Conservation (phyloP, 768 basidiomycete genomes). For the Ramaria rubella region DNA sequence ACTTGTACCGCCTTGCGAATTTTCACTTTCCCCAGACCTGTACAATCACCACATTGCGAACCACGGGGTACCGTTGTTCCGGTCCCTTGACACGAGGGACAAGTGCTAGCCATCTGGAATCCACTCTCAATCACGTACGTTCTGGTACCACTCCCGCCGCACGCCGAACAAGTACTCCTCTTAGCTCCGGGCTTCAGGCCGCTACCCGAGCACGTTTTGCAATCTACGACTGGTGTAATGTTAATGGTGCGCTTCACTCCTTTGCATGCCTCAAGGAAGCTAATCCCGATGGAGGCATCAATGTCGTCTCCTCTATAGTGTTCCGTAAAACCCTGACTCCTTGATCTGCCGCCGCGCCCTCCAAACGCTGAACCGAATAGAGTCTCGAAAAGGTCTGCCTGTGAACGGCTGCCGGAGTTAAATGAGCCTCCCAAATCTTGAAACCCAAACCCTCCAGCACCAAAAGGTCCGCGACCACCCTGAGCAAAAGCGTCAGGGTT, state of each 20-base stretch:
- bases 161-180: slow-evolving; percentile 68
- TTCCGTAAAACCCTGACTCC: slow-evolving; percentile 36
- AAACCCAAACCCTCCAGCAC: slow-evolving; percentile 68
- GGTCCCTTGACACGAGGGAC: slow-evolving; percentile 71
- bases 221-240: slow-evolving; percentile 76
- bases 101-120: slow-evolving; percentile 95
- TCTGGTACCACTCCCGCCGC: slow-evolving; percentile 80
- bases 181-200: slow-evolving; percentile 86
- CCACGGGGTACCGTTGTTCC: slow-evolving; percentile 76
- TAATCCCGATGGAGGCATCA: slow-evolving; percentile 66
- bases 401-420: slow-evolving; percentile 35
- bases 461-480: slow-evolving; percentile 38
- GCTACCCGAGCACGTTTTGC: slow-evolving; percentile 74
- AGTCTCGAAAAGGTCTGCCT: slow-evolving; percentile 74
- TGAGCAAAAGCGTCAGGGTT: slow-evolving; percentile 76
- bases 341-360: slow-evolving; percentile 39
- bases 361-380: slow-evolving; percentile 69
- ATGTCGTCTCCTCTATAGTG: slow-evolving; percentile 69
- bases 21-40: slow-evolving; percentile 84
- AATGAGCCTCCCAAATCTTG: slow-evolving; percentile 61
- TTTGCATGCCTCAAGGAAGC: slow-evolving; percentile 93
- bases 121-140: slow-evolving; percentile 89
- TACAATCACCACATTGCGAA: slow-evolving; percentile 72
- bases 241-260: slow-evolving; percentile 72
- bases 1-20: slow-evolving; percentile 71